These are phyloP conservation scores for Lagenaria siceraria DNA, from an alignment of 306 rosid species.

Conservation along the genomic window DNA sequence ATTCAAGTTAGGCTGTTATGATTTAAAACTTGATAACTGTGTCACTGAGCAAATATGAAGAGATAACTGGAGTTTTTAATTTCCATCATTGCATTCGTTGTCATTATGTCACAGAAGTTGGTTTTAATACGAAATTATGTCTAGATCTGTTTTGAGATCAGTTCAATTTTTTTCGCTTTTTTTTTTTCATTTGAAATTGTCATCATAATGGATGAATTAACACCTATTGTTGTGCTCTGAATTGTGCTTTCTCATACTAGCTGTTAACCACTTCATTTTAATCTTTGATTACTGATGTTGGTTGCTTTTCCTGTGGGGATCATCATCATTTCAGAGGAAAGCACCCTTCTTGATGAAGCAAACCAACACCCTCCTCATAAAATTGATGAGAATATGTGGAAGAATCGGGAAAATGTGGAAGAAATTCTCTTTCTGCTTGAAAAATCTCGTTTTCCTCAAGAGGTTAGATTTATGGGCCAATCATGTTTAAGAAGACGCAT, in stretches of 20 bases:
- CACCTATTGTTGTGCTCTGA: neutral
- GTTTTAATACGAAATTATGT: neutral
- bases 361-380: slow-evolving; percentile 67
- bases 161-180: neutral
- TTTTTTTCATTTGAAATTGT: neutral
- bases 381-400: slow-evolving; percentile 97
- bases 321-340: slow-evolving; percentile 33
- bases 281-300: neutral
- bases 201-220: neutral
- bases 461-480: slow-evolving; percentile 30
- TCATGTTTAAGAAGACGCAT: neutral
- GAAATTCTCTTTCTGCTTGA: slow-evolving; percentile 66
- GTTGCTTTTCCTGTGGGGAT: neutral
- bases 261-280: neutral
- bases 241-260: neutral
- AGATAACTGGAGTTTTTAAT: neutral
- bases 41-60: neutral
- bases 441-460: slow-evolving; percentile 50
- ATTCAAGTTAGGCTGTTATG: neutral
- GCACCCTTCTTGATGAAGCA: slow-evolving; percentile 36
- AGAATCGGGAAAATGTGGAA: slow-evolving; percentile 84
- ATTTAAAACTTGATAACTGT: neutral
- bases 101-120: neutral
- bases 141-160: neutral
- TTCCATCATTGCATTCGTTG: neutral